Evolutionary conservation across 257 asterid genomes (phyloP), one percentile per base, ranked within the genome.

Genomic region (Ehretia macrophylla): DNA sequence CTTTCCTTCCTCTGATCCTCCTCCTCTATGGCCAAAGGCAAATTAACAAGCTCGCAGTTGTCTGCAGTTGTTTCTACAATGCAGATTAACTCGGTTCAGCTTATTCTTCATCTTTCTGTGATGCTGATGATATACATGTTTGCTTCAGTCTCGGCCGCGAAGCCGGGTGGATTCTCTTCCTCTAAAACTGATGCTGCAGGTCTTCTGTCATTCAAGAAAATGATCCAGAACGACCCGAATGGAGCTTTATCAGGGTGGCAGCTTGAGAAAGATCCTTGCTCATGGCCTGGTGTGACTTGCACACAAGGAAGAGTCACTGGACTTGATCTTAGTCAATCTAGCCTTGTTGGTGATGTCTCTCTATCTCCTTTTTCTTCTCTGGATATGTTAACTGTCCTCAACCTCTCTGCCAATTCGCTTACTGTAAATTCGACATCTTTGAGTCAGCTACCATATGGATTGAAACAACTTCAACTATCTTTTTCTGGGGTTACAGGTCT

Each of bases 131-230:
- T 78, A 35, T 47, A 74, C 13, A 18, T 69, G 14, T 16, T 62
- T 8, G 27, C 27, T 32, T 47, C 79, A 10, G 58, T 62, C 42
- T 37, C 51, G 13, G 63, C 77, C 17, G 72, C 37, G 10, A 68
- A 55, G 22, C 71, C 42, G 16, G 68, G 56, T 0, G 58, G 45
- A 1, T 35, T 48, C 6, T 49, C 78, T 4, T 77, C 92, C 4
- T 68, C 60, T 2, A 80, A 73, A 68, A 80, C 95, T 17, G 98
- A 91, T 58, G 83, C 94, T 0, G 68, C 58, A 14, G 78, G 93
- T 4, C 96, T 91, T n/a, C 63, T 77, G 0, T 48, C 79, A n/a
- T 85, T 91, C 90, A 91, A 88, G 77, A 91, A 82, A 52, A 85
- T 79, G 96, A 79, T 91, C 37, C 73, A 60, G 4, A 66, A 58